Evolutionary conservation across 75 land plant genomes (phyloP), one percentile per base, ranked within the genome.

Genomic region (Pinus tabuliformis): DNA sequence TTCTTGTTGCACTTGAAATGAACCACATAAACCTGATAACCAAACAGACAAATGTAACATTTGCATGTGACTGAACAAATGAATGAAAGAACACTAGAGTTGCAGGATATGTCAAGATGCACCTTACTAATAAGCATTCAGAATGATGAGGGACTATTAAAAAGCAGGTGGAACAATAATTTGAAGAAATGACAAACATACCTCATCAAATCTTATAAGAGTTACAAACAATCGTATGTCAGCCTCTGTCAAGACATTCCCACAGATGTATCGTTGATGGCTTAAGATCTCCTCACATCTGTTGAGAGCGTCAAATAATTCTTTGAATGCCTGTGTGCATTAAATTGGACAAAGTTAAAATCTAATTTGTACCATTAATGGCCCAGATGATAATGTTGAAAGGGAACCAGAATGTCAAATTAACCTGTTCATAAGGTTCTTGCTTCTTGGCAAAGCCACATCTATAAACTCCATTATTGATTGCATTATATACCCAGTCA

Each of bases 1-100:
- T 84, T 91, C 81, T 91, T 93, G 85, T 93, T 95, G 87, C 93
- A 91, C 73, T 95, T 95, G 89, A 95, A 95, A 78, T 93, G 90
- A 52, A 93, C 98, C 2, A 80, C 85, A 79, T 92, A 93, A 12
- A 91, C 94, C 92, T 93, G 85, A 16, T 14, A 12, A 79, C 52
- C 12, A 36, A 80, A 68, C 72, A 64, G 52, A 77, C 17, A 22
- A 71, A 30, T 26, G 17, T 0, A 60, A 30, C 9, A 36, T n/a
- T 21, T 66, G 7, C 11, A 52, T 78, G 73, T 37, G 15, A 56
- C 54, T 57, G 59, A 20, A 20, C 26, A 30, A 20, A 74, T 49
- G 15, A 37, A 12, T 3, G 4, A 8, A 78, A 21, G 64, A 65
- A 39, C 52, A 77, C n/a, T 45, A 49, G 15, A 64, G 52, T 36